Conservation (phyloP, 192 early-diverging fungal species). For the Linderina pennispora region DNA sequence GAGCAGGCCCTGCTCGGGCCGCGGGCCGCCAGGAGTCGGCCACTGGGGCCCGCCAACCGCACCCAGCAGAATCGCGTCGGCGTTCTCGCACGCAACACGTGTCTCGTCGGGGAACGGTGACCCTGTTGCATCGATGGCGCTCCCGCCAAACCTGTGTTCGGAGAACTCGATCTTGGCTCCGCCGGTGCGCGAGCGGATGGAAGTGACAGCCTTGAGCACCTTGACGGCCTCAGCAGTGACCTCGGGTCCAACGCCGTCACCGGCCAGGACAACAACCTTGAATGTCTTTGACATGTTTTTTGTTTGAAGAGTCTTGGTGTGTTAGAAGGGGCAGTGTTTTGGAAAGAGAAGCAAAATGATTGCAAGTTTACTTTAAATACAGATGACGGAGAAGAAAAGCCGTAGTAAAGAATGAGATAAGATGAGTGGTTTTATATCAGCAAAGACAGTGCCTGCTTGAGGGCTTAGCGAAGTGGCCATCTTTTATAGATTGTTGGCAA, state of each 20-base stretch:
- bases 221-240: conserved; percentile 86
- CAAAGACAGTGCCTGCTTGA: too few relatives aligned
- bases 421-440: too few relatives aligned
- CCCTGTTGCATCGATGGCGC: conserved; percentile 88
- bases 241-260: conserved; percentile 97
- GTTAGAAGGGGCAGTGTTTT: too few relatives aligned
- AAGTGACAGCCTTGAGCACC: conserved; percentile 75
- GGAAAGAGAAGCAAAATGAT: too few relatives aligned
- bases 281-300: conserved; percentile 34
- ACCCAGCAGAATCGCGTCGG: conserved; percentile 92
- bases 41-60: conserved; percentile 98
- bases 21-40: conserved; percentile 73
- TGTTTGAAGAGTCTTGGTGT: neutral
- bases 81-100: conserved; percentile 69
- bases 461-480: too few relatives aligned
- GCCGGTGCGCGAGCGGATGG: conserved; percentile 53
- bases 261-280: conserved; percentile 75
- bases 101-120: conserved; percentile 79
- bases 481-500: too few relatives aligned
- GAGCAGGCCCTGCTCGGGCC: conserved; percentile 93
- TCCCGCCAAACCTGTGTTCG: conserved; percentile 82
- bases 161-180: conserved; percentile 63
- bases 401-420: too few relatives aligned
- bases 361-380: too few relatives aligned
- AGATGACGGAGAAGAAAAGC: too few relatives aligned